Evolutionary conservation across 2,329 filamentous ascomycete genomes (phyloP), one percentile per base, ranked within the genome.

Genomic region (Pseudogymnoascus sp.): DNA sequence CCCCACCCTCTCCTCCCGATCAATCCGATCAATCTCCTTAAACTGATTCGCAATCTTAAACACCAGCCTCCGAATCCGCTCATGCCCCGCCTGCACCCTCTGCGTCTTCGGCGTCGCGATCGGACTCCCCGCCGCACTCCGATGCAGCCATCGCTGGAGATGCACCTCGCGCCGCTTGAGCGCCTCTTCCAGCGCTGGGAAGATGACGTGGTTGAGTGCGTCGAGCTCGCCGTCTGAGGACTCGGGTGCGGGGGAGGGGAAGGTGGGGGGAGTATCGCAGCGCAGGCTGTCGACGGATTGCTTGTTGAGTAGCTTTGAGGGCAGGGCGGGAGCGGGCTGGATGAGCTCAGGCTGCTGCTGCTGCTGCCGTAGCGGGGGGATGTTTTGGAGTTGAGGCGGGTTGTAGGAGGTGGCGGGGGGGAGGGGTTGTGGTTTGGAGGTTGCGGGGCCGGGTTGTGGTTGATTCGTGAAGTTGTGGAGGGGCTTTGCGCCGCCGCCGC

Each of bases 141-240:
- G 70, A 63, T 82, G 80, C 68, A 63, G 69, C 65, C 25, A 70
- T 62, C 71, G 73, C 70, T 84, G 84, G 62, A 87, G 76, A 40
- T 83, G 79, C 67, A 82, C 82, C 72, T 85, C 83, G 62, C 94
- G 88, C 61, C 94, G 84, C 73, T 92, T 91, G 18, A 97, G 84
- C 6, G 94, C 92, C 68, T 94, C 90, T 75, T 96, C 92, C 1
- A 99, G 82, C 1, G 94, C 93, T 0, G 94, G 94, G 66, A 97
- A 87, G 38, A 99, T 91, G 60, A 99, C 93, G 68, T 93, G 91
- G 71, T 89, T 91, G 1, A 97, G 82, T 1, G 92, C 92, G 62
- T 95, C 94, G 21, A 96, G 82, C 64, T 95, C 89, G 11, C 83
- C 85, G 63, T 84, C 83, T 23, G 83, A 75, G 65, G 83, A 84